These are phyloP conservation scores for Penicillium crystallinum DNA, from an alignment of 495 filamentous ascomycete genomes.

Conservation along the genomic window DNA sequence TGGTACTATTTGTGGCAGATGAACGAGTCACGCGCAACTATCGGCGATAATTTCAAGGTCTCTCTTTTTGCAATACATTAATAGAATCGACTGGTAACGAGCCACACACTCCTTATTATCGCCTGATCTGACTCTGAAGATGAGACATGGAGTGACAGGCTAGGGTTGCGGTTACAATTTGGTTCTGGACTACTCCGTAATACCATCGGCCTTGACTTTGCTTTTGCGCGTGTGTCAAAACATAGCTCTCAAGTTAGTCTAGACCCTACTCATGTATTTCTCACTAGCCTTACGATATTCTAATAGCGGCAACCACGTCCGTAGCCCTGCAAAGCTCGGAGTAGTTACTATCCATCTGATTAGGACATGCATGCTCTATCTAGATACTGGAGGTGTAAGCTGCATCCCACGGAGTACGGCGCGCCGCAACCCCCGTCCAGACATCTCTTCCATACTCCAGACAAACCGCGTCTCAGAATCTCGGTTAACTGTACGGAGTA, in stretches of 20 bases:
- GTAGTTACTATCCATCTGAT: too few relatives aligned
- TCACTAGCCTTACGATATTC: neutral
- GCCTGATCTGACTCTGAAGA: neutral
- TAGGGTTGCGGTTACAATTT: slow-evolving; percentile 5
- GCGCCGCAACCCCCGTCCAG: neutral
- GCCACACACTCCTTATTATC: neutral
- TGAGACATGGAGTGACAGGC: neutral
- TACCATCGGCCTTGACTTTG: neutral
- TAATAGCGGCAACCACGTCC: neutral
- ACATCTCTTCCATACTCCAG: neutral
- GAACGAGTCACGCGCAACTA: slow-evolving; percentile 8
- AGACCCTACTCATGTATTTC: too few relatives aligned
- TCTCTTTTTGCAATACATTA: too few relatives aligned
- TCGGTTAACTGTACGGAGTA: slow-evolving; percentile 6
- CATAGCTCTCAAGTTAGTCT: too few relatives aligned
- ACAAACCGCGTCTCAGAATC: neutral
- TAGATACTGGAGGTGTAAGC: neutral
- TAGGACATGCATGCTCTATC: neutral
- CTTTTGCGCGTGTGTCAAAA: neutral
- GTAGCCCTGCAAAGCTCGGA: too few relatives aligned
- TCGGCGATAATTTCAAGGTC: slow-evolving; percentile 3
- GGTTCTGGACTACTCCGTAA: neutral
- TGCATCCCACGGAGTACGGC: too few relatives aligned
- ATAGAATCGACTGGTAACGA: neutral
- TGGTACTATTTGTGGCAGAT: slow-evolving; percentile 2